Percentiles rank a stretch among this genome's conserved stretches.
phyloP scores from a whole-genome alignment of 306 rosid species.

The Vicia villosa region DNA sequence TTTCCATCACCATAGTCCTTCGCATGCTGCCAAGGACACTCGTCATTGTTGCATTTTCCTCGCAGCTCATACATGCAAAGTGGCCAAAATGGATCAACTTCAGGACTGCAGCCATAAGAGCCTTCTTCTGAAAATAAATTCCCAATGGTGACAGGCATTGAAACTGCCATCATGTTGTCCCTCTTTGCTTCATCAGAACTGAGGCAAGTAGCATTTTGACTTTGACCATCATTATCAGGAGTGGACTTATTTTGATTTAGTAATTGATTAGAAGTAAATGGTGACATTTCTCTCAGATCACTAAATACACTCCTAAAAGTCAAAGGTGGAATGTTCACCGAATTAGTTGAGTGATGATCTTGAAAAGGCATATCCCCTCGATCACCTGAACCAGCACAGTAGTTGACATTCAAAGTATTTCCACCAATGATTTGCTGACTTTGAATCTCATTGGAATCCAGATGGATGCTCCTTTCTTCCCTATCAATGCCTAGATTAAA shows the following conservation, averaged over 20 bases:
- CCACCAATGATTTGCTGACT: constrained; percentile 44
- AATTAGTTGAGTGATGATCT: constrained; percentile 39
- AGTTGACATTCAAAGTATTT: constrained; percentile 42
- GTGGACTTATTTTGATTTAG: constrained; percentile 35
- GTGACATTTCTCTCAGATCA: constrained; percentile 52
- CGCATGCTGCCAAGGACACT: constrained; percentile 95
- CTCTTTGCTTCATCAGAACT: constrained; percentile 40
- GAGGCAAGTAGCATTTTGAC: constrained; percentile 39
- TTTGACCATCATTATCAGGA: constrained; percentile 37
- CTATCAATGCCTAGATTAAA: constrained; percentile 49
- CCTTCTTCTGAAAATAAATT: constrained; percentile 55
- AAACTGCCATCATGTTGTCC: constrained; percentile 40
- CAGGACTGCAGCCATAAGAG: constrained; percentile 58
- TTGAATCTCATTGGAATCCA: constrained; percentile 49
- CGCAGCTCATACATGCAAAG: constrained; percentile 97
- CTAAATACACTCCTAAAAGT: constrained; percentile 70
- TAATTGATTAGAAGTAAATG: constrained; percentile 46
- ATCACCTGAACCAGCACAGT: constrained; percentile 46
- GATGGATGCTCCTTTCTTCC: constrained; percentile 43
- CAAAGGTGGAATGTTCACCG: constrained; percentile 39
- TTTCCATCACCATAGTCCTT: constrained; percentile 57
- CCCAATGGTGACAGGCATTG: constrained; percentile 43
- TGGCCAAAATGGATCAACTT: constrained; percentile 87
- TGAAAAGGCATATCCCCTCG: constrained; percentile 41
- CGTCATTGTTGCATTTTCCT: constrained; percentile 98